Evolutionary conservation across 176 grass and related monocot species (phyloP).

Genomic region (Oryza punctata): DNA sequence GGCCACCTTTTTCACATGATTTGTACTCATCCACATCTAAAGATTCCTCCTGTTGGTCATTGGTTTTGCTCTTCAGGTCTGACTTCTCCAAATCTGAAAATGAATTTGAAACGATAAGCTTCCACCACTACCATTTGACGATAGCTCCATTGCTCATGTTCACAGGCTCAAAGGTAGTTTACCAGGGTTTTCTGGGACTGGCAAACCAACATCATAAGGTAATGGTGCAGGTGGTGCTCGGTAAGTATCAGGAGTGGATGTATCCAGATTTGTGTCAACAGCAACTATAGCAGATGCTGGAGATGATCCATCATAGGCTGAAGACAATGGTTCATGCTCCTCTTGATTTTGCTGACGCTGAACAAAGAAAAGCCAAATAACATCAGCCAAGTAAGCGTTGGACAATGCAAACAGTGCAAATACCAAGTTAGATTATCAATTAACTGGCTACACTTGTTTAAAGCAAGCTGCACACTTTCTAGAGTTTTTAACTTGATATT

Average conservation of each 20-base stretch:
- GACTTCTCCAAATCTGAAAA: conserved; percentile 58
- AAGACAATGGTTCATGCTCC: conserved; percentile 74
- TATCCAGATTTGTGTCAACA: conserved; percentile 71
- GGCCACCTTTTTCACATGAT: conserved; percentile 46
- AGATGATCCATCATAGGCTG: conserved; percentile 63
- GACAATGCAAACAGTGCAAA: neutral
- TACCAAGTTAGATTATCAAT: conserved; percentile 17
- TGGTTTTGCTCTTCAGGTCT: conserved; percentile 57
- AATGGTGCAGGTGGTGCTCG: conserved; percentile 79
- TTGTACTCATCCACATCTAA: conserved; percentile 55
- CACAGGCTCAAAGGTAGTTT: conserved; percentile 13
- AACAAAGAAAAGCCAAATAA: conserved; percentile 35
- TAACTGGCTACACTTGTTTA: neutral
- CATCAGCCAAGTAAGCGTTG: neutral
- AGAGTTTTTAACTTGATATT: conserved; percentile 20
- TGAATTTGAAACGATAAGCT: conserved; percentile 36
- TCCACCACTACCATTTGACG: neutral
- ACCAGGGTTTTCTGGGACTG: conserved; percentile 53
- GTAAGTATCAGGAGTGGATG: conserved; percentile 81
- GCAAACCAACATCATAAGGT: conserved; percentile 73
- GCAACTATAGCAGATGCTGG: conserved; percentile 56
- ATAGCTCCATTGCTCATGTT: conserved; percentile 8
- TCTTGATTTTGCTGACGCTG: conserved; percentile 67
- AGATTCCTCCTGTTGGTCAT: conserved; percentile 60
- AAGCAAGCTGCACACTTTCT: neutral